These are phyloP conservation scores for Ottelia alismoides DNA, from an alignment of 106 monocot genomes.

Conservation along the genomic window DNA sequence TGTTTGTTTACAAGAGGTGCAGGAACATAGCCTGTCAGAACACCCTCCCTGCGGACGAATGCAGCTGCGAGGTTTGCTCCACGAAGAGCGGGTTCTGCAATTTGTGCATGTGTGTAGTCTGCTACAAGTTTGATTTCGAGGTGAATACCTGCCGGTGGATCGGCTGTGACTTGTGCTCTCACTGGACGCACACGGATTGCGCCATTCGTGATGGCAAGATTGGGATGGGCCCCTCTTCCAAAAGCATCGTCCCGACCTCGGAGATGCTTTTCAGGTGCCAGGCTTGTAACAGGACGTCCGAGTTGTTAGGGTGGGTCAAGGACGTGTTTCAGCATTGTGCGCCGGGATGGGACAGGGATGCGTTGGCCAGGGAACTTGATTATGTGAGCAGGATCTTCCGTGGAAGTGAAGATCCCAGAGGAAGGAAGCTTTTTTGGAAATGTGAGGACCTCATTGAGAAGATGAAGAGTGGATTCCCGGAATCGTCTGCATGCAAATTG, in stretches of 20 bases:
- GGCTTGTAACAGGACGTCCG: conserved; percentile 84
- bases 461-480: conserved; percentile 50
- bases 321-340: conserved; percentile 98
- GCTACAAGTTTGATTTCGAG: conserved; percentile 98
- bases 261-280: conserved; percentile 98
- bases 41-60: conserved; percentile 85
- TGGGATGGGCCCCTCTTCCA: conserved; percentile 53
- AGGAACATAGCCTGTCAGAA: conserved; percentile 91
- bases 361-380: conserved; percentile 65
- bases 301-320: conserved; percentile 89
- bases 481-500: conserved; percentile 50
- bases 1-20: conserved; percentile 87
- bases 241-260: conserved; percentile 24
- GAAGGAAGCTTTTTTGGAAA: conserved; percentile 76
- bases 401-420: conserved; percentile 68
- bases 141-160: conserved; percentile 99
- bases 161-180: conserved; percentile 89
- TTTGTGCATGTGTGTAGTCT: conserved; percentile 94
- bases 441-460: conserved; percentile 73
- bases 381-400: conserved; percentile 82
- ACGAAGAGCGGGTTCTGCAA: conserved; percentile 86
- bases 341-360: conserved; percentile 67
- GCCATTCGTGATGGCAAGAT: conserved; percentile 78
- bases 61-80: conserved; percentile 65
- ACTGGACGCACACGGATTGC: conserved; percentile 98